These are phyloP conservation scores for Oryza brachyantha DNA, from an alignment of 176 grass and related monocot species.

Conservation along the genomic window DNA sequence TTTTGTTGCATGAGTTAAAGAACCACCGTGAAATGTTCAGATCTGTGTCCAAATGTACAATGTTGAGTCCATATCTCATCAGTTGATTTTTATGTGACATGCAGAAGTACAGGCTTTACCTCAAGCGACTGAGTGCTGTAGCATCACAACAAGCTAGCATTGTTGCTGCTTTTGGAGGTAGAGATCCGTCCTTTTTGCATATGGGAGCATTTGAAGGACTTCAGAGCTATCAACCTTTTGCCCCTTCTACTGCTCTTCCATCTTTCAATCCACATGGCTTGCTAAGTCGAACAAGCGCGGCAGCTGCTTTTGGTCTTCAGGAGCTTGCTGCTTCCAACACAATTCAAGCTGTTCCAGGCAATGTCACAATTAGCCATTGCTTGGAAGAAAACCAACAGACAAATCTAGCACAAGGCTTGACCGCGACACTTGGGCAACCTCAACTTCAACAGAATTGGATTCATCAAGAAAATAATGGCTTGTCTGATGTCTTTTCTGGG, in stretches of 20 bases:
- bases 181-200: slow-evolving; percentile 69
- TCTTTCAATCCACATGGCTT: slow-evolving; percentile 64
- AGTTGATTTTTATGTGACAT: slow-evolving; percentile 26
- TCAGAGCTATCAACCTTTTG: slow-evolving; percentile 55
- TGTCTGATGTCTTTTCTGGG: slow-evolving; percentile 38
- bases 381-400: slow-evolving; percentile 45
- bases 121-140: slow-evolving; percentile 76
- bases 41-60: neutral
- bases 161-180: slow-evolving; percentile 72
- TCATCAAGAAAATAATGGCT: slow-evolving; percentile 49
- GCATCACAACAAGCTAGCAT: slow-evolving; percentile 84
- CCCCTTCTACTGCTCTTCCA: slow-evolving; percentile 48
- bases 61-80: slow-evolving; percentile 8
- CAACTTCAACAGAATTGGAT: slow-evolving; percentile 57
- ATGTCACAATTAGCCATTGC: slow-evolving; percentile 31
- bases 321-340: slow-evolving; percentile 48
- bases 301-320: slow-evolving; percentile 43
- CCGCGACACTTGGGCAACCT: slow-evolving; percentile 37
- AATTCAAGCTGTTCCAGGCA: slow-evolving; percentile 40
- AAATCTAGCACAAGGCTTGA: slow-evolving; percentile 47
- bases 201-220: slow-evolving; percentile 79
- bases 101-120: slow-evolving; percentile 98
- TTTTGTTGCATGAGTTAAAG: neutral
- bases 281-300: slow-evolving; percentile 30
- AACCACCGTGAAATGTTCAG: neutral